Evolutionary conservation across 2,329 filamentous ascomycete species (phyloP), one percentile per base, ranked within the genome.

Genomic region (Gremmenia infestans): DNA sequence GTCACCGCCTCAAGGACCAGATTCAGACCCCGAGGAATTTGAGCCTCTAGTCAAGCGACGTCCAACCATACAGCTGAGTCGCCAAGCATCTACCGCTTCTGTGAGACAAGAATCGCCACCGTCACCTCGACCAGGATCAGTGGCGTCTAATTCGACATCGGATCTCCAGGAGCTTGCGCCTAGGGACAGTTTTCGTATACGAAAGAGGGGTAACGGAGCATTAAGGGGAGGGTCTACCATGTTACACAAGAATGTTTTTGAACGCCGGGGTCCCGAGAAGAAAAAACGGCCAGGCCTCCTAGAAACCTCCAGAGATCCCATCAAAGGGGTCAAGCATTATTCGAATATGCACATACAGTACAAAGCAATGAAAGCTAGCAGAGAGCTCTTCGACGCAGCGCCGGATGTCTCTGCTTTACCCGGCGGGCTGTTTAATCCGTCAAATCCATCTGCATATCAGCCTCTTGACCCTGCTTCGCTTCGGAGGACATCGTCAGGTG

Each of bases 361-460:
- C 36, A 67, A 75, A 19, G 72, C 76, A 2, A 70, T 78, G 55
- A 70, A 78, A 35, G 67, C 68, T 42, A 71, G 69, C 5, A 75
- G 77, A 28, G 74, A 76, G 19, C 73, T 71, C 52, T 74, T 74
- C 46, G 79, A 81, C 32, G 58, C 58, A 22, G 72, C 75, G 2
- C 66, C 72, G 2, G 70, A 73, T 53, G 58, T 72, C 37, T 70
- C 70, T 7, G 64, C 60, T 25, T 62, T 68, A 12, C 42, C 39
- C 3, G 63, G 56, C 14, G 62, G 60, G 0, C 68, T 69, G 1
- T 63, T 63, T 23, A 51, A 55, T 32, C 59, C 59, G 23, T 52
- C 53, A 39, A 54, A 66, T 25, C 63, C 66, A 14, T 56, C 62
- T 12, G 56, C 60, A 19, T 54, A 63, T 4, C 47, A 58, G 32